Evolutionary conservation across 2,329 filamentous ascomycete species (phyloP), one percentile per base, ranked within the genome.

Genomic region (Fusarium clavum): DNA sequence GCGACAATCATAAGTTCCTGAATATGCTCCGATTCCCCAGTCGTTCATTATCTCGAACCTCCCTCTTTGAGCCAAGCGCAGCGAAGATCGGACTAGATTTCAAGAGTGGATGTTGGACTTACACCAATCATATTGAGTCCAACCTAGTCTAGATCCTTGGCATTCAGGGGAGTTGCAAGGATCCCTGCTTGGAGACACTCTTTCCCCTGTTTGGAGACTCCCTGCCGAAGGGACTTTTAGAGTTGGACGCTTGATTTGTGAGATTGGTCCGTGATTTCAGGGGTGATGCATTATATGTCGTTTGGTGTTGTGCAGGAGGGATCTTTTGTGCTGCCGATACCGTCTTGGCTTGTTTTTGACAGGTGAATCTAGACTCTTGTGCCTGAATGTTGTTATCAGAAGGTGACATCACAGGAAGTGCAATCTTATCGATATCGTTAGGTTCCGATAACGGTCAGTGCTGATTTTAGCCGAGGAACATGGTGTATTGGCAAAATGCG

Each of bases 1-100:
- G 24, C 24, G 29, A 52, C 34, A 30, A 61, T 32, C 59, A 61
- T 38, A 62, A 62, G 59, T 62, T 62, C 59, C 59, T 46, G 30
- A 14, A 49, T 22, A 40, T 53, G 49, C 49, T 53, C 34, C 25
- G 32, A 49, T 51, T 57, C 46, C 54, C 34, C 54, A 40, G 32
- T 56, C 32, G 41, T 32, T 20, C 56, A 43, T 40, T 61, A 61
- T 61, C 59, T 44, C 32, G 20, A 61, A 61, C 59, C 59, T 61
- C 58, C 59, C 45, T 44, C 34, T 52, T 61, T 13, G 8, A 61
- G 59, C 22, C 27, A 61, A 61, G 56, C 44, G 59, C 13, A 61
- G 13, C 44, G 56, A 61, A 61, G 45, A 61, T 61, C 59, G 56
- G 38, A 44, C 24, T 61, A 27, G 55, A 52, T 27, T 40, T 22